A percentile compares a stretch with the other conserved stretches of the same genome.
Conservation (phyloP, 2,329 filamentous ascomycete genomes). For the Leptoxyphium fumago region DNA sequence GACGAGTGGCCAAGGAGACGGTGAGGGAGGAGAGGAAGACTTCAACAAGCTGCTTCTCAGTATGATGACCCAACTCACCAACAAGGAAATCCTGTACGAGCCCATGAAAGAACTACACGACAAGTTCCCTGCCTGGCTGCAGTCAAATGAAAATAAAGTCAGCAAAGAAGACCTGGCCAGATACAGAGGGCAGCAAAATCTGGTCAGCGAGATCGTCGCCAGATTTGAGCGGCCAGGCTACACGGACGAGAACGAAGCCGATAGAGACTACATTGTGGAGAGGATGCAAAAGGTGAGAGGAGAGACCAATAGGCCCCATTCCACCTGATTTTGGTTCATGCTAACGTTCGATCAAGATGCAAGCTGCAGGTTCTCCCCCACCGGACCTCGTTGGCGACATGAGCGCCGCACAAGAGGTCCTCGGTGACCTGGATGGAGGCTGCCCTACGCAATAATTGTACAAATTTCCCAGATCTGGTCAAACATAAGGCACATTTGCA, state of each 20-base stretch:
- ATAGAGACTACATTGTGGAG: conserved; percentile 88
- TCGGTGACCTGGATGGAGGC: conserved; percentile 40
- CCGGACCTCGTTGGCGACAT: conserved; percentile 84
- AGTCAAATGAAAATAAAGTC: conserved; percentile 58
- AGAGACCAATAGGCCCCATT: conserved; percentile 1
- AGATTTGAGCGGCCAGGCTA: conserved; percentile 78
- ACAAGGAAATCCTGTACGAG: conserved; percentile 96
- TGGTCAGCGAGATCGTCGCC: conserved; percentile 74
- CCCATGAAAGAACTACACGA: conserved; percentile 94
- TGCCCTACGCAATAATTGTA: conserved; percentile 44
- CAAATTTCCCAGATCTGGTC: neutral
- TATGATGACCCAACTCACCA: conserved; percentile 98
- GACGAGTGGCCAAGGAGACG: conserved; percentile 44
- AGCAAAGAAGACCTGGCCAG: conserved; percentile 56
- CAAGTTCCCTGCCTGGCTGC: conserved; percentile 84
- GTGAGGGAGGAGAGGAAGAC: conserved; percentile 57
- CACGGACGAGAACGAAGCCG: conserved; percentile 62
- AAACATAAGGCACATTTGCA: too few species aligned
- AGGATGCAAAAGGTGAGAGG: conserved; percentile 82
- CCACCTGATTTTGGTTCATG: neutral
- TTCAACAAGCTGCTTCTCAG: conserved; percentile 89
- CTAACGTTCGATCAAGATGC: conserved; percentile 54
- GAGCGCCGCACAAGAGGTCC: conserved; percentile 60
- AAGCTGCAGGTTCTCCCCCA: conserved; percentile 82
- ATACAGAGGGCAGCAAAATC: conserved; percentile 63